These are phyloP conservation scores for Phytophthora aleatoria DNA, from an alignment of 352 stramenopile genomes.

Conservation along the genomic window DNA sequence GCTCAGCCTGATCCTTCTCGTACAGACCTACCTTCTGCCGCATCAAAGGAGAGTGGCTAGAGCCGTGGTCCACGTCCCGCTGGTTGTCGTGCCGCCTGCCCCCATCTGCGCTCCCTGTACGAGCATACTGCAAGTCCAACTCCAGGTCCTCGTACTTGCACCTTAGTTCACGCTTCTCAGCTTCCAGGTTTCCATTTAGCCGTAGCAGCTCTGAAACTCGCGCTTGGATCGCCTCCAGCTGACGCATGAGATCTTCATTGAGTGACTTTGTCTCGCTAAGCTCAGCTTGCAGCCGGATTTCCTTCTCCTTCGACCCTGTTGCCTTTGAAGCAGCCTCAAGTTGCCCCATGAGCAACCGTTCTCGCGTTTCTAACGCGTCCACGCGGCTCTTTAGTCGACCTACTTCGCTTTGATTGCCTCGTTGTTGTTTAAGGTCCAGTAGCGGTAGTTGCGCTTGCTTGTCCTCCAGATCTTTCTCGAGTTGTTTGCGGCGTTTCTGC, in stretches of 20 bases:
- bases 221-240: constrained; percentile 50
- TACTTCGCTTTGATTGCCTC: constrained; percentile 40
- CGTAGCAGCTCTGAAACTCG: constrained; percentile 49
- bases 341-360: constrained; percentile 64
- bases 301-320: constrained; percentile 31
- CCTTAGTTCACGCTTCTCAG: constrained; percentile 46
- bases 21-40: constrained; percentile 72
- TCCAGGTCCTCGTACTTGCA: constrained; percentile 60
- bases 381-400: constrained; percentile 55
- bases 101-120: constrained; percentile 36
- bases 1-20: constrained; percentile 71
- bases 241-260: constrained; percentile 54
- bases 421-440: constrained; percentile 24
- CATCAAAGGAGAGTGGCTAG: constrained; percentile 53
- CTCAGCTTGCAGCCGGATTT: constrained; percentile 31
- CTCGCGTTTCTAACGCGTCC: constrained; percentile 72
- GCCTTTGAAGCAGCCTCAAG: constrained; percentile 43
- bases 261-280: constrained; percentile 43
- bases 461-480: constrained; percentile 72
- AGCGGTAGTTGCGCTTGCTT: constrained; percentile 42
- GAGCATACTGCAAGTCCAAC: constrained; percentile 61
- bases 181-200: constrained; percentile 50
- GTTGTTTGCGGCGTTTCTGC: constrained; percentile 53
- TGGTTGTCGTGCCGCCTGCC: constrained; percentile 33
- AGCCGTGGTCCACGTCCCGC: constrained; percentile 16